Evolutionary conservation across 2,329 filamentous ascomycete genomes (phyloP).

Genomic region (Colletotrichum sp.): DNA sequence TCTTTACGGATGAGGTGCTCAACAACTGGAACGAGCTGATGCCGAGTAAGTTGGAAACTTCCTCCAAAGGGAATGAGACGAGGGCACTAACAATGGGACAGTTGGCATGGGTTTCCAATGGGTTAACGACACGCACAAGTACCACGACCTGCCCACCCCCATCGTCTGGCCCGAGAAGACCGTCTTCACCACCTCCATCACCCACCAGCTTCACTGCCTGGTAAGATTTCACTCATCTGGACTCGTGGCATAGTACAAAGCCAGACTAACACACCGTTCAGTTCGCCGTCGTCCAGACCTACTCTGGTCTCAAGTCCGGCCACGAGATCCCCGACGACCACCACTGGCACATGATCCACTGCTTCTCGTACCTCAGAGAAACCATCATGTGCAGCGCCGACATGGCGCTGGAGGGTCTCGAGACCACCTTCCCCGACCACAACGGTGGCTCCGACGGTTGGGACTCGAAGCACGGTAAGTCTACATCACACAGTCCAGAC

Average conservation of each 20-base stretch:
- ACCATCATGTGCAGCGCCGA: conserved; percentile 51
- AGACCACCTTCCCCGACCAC: conserved; percentile 51
- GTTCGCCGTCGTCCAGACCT: conserved; percentile 48
- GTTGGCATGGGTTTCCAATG: conserved; percentile 44
- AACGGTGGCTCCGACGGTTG: conserved; percentile 51
- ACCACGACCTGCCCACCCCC: conserved; percentile 40
- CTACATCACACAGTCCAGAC: not conserved
- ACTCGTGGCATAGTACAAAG: too few relatives aligned
- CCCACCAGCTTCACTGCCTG: conserved; percentile 49
- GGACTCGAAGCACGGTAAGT: conserved; percentile 49
- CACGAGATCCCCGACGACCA: conserved; percentile 45
- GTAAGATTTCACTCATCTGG: conserved; percentile 25
- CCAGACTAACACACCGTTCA: not conserved
- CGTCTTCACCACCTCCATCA: conserved; percentile 46
- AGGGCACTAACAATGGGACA: conserved; percentile 21
- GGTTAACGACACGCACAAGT: conserved; percentile 37
- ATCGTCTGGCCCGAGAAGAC: conserved; percentile 39
- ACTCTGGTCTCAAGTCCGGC: conserved; percentile 43
- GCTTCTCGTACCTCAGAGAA: conserved; percentile 53
- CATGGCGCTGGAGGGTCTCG: conserved; percentile 48
- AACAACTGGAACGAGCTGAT: conserved; percentile 44
- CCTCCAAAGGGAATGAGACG: not conserved
- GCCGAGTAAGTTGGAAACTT: conserved; percentile 29
- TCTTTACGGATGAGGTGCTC: conserved; percentile 38
- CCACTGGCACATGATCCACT: conserved; percentile 53